A percentile compares a stretch with the other conserved stretches of the same genome.
Conservation (phyloP, 768 basidiomycete species). For the Tylopilus intermedius region DNA sequence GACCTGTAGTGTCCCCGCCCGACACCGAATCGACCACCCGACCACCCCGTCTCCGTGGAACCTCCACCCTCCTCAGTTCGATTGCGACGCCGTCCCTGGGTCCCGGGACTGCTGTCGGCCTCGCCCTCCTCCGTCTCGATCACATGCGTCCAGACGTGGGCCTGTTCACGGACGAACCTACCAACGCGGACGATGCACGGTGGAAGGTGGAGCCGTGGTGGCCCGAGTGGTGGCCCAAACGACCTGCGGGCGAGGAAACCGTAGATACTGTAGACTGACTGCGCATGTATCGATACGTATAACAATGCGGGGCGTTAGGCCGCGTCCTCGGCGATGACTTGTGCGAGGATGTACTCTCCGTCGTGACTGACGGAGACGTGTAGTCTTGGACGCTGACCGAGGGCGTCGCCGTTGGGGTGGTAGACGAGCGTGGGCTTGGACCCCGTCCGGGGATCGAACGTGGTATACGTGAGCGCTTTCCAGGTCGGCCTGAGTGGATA, state of each 20-base stretch:
- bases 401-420: conserved; percentile 3
- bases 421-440: conserved; percentile 42
- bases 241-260: conserved; percentile 12
- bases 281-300: conserved; percentile 1
- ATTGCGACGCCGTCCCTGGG: conserved; percentile 27
- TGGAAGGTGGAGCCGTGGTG: conserved; percentile 59
- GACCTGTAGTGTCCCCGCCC: conserved; percentile 13
- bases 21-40: conserved; percentile 23
- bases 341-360: conserved; percentile 68
- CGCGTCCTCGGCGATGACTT: conserved; percentile 61
- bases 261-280: conserved; percentile 20
- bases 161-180: conserved; percentile 12
- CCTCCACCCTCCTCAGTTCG: conserved; percentile 69
- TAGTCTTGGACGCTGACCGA: conserved; percentile 25
- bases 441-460: conserved; percentile 28
- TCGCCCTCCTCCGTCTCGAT: conserved; percentile 78
- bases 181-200: conserved; percentile 14
- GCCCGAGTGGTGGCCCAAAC: conserved; percentile 61
- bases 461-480: conserved; percentile 62
- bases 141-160: conserved; percentile 39
- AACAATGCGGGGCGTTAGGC: conserved; percentile 1
- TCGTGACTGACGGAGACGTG: conserved; percentile 81
- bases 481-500: conserved; percentile 66
- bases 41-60: conserved; percentile 58
- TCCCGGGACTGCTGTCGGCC: conserved; percentile 47